Evolutionary conservation across 2,329 filamentous ascomycete genomes (phyloP), one percentile per base, ranked within the genome.

Genomic region (Alternaria conjuncta): DNA sequence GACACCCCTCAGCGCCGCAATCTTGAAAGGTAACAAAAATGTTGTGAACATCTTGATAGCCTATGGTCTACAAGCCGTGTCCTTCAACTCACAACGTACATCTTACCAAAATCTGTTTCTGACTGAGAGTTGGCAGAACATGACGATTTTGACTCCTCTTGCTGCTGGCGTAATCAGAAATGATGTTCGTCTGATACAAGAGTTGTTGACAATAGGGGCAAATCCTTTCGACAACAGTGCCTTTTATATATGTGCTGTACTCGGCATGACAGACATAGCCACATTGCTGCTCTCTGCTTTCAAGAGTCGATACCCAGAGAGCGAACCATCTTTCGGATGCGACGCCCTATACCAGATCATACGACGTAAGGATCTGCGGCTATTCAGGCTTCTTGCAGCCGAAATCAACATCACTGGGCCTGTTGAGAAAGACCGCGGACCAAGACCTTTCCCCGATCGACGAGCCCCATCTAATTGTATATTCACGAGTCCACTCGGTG

Each of bases 161-260:
- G 18, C 47, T 10, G 47, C 47, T 32, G 26, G 3, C 0, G 11
- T 2, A 1, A 8, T 32, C 1, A 5, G 0, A 6, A 15, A 50
- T 0, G 12, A 50, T 1, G 1, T 32, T 7, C 2, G 1, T 10
- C 2, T 32, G 12, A 6, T 50, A 0, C 2, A 18, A 15, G 18
- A 21, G 12, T 1, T 50, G 0, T 15, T 50, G 12, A 18, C 7
- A 3, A 15, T 30, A 4, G 47, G 47, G 2, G 47, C 26, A 3
- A 12, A 50, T 10, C 47, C 47, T 0, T 50, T 50, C 6, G 47
- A 50, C 12, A 50, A 50, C 26, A 4, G 26, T 13, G 47, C 47
- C 3, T 2, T 50, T 3, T 32, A 10, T 2, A 0, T 21, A 2
- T 30, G 26, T 6, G n/a, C 46, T 13, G 6, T 20, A 7, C 10